Evolutionary conservation across 352 stramenopile genomes (phyloP).

Genomic region (Thraustochytrium sp.): DNA sequence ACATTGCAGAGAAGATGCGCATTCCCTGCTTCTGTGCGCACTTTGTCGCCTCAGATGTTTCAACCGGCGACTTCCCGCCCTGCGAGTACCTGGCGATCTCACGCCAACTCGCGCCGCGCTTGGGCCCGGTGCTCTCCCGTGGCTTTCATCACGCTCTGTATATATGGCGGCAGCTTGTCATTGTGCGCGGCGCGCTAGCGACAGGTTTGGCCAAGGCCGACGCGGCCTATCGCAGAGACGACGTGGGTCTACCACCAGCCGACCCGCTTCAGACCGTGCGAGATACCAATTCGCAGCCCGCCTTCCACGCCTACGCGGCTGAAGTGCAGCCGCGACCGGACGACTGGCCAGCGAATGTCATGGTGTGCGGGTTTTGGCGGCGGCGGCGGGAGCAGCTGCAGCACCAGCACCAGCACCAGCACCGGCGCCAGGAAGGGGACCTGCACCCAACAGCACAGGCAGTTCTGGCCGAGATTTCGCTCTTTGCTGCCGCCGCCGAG

Average conservation of each 20-base stretch:
- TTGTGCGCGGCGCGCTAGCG: background rate
- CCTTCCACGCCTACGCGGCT: conserved; percentile 13
- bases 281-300: background rate
- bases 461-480: background rate
- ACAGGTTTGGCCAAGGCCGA: background rate
- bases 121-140: background rate
- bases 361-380: background rate
- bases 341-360: conserved; percentile 2
- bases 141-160: background rate
- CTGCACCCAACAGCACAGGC: background rate
- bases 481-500: background rate
- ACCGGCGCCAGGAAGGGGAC: no score
- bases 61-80: conserved; percentile 8
- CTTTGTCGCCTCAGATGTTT: conserved; percentile 32
- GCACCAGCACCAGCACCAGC: no score
- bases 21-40: conserved; percentile 12
- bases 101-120: background rate
- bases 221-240: background rate
- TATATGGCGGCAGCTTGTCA: background rate
- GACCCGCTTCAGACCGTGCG: background rate
- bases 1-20: conserved; percentile 5
- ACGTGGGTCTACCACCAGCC: background rate
- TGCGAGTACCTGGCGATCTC: background rate
- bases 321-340: background rate
- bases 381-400: no score